Conservation (phyloP, 2,329 filamentous ascomycete species). For the Colletotrichum liriopes region DNA sequence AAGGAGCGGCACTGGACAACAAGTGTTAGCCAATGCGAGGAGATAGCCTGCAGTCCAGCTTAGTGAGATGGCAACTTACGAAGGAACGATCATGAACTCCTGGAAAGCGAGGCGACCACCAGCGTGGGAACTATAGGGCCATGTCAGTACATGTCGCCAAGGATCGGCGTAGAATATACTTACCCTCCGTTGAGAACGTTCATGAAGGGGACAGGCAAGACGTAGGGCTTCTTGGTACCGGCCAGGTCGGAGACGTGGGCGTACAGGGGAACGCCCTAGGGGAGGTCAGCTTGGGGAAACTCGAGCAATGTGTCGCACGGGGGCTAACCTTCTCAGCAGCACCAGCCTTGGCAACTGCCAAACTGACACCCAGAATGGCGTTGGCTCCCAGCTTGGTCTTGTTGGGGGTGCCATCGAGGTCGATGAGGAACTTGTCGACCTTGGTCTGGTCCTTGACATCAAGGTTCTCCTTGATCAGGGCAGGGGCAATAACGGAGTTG, state of each 20-base stretch:
- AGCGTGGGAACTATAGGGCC: conserved; percentile 81
- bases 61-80: conserved; percentile 63
- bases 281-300: conserved; percentile 17
- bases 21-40: background rate
- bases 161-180: conserved; percentile 44
- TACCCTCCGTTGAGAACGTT: conserved; percentile 88
- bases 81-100: conserved; percentile 96
- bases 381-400: conserved; percentile 92
- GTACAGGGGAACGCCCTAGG: conserved; percentile 84
- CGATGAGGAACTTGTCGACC: conserved; percentile 87
- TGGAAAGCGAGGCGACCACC: conserved; percentile 96
- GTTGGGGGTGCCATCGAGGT: conserved; percentile 87
- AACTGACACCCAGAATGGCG: conserved; percentile 87
- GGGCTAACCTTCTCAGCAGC: conserved; percentile 82
- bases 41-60: background rate
- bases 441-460: conserved; percentile 90
- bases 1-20: conserved; percentile 77
- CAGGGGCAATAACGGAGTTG: conserved; percentile 85
- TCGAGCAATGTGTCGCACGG: background rate
- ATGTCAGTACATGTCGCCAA: conserved; percentile 8
- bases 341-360: conserved; percentile 90
- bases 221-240: conserved; percentile 92
- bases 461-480: conserved; percentile 85
- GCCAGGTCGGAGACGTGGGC: conserved; percentile 90
- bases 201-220: conserved; percentile 93